Evolutionary conservation across 306 rosid species (phyloP).

Genomic region (Hippophae gyantsensis): DNA sequence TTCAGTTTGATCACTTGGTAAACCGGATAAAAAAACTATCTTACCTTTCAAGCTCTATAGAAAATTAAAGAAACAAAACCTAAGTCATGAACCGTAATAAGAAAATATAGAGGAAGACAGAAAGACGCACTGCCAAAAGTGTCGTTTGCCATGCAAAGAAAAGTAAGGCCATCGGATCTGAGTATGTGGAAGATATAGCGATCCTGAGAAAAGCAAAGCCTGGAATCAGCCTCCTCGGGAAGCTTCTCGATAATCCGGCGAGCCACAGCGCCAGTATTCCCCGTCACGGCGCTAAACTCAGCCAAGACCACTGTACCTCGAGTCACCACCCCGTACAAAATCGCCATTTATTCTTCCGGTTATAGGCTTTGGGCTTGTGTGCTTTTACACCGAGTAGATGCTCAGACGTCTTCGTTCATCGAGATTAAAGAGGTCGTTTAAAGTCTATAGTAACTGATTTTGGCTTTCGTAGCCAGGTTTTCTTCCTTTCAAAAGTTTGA

Average conservation of each 20-base stretch:
- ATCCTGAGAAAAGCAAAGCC: constrained; percentile 95
- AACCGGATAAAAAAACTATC: too few species aligned
- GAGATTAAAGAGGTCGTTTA: neutral
- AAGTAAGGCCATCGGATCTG: constrained; percentile 67
- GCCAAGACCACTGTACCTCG: constrained; percentile 84
- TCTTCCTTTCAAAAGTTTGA: neutral
- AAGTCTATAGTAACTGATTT: neutral
- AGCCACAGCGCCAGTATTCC: constrained; percentile 86
- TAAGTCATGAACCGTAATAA: neutral
- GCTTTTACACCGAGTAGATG: constrained; percentile 12
- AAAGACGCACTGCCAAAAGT: constrained; percentile 80
- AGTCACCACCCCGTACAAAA: constrained; percentile 85
- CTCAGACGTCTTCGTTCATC: too few species aligned
- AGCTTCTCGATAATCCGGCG: constrained; percentile 92
- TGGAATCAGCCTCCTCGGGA: constrained; percentile 73
- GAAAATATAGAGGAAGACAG: neutral
- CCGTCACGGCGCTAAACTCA: constrained; percentile 93
- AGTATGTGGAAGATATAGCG: constrained; percentile 89
- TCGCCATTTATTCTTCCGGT: constrained; percentile 52
- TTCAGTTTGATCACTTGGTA: too few species aligned
- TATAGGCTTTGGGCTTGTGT: constrained; percentile 25
- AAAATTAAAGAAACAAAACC: too few species aligned
- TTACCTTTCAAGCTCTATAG: too few species aligned
- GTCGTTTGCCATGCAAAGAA: constrained; percentile 93
- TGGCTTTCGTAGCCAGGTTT: neutral